phyloP scores from a whole-genome alignment of 2,329 filamentous ascomycete species.

The Boeremia exigua region DNA sequence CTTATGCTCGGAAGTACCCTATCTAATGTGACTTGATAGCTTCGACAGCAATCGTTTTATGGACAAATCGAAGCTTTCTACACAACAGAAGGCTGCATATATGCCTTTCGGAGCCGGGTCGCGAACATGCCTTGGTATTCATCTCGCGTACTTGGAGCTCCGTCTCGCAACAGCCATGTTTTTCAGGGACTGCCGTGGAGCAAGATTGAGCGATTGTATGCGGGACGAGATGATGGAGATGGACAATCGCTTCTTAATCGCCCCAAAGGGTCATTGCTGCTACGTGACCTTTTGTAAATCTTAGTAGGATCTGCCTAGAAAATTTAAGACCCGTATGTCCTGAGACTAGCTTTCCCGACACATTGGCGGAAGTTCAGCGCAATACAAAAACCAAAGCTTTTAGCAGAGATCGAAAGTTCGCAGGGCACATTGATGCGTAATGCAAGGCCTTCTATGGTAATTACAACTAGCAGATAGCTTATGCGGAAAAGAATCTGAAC shows the following conservation, averaged over 20 bases:
- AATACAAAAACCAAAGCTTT: no score
- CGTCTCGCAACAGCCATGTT: conserved; percentile 58
- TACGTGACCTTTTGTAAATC: no score
- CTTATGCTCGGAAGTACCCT: neutral
- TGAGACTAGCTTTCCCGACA: no score
- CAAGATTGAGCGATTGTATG: conserved; percentile 29
- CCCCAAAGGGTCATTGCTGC: conserved; percentile 50
- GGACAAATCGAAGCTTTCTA: conserved; percentile 20
- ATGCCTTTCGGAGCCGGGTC: conserved; percentile 73
- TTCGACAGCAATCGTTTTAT: conserved; percentile 44
- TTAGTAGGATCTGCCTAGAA: no score
- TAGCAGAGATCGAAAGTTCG: no score
- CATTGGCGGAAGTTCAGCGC: no score
- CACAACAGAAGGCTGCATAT: conserved; percentile 58
- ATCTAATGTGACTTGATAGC: conserved; percentile 17
- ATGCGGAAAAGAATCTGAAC: no score
- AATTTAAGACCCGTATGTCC: no score
- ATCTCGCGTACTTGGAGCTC: conserved; percentile 66
- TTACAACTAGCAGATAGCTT: no score
- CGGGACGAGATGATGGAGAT: conserved; percentile 49
- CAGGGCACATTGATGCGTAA: no score
- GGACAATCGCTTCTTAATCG: conserved; percentile 51
- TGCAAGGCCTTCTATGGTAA: no score
- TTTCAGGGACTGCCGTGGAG: conserved; percentile 53
- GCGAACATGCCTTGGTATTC: conserved; percentile 70